Base-by-base conservation (phyloP, 164 flowering plant species). In the Sextonia rubra region DNA sequence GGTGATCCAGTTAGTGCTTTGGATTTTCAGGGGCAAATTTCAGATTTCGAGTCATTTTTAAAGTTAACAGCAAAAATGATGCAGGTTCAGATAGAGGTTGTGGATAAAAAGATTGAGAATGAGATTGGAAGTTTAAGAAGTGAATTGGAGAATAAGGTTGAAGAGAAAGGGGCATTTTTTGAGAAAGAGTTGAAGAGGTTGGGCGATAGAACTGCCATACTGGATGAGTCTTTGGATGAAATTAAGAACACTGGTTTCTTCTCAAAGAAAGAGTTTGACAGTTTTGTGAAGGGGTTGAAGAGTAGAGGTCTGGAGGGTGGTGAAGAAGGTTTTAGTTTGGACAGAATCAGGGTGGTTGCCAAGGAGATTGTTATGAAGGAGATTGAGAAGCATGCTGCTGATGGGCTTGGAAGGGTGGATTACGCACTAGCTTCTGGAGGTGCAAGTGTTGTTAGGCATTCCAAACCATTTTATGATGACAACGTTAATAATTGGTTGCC, bases 351-450 rank as follows among this genome's bases (percentile, higher is more conserved):
- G 73, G 82, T 77, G 0, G 76, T 76, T 74, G 94, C 97, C 0
- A 86, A 87, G 82, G 88, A 86, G 56, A 74, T 89, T 12, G 86
- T 93, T 29, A 81, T 74, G 83, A 90, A 78, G 74, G 98, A 93
- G 79, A 85, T 93, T 69, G 90, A 82, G 78, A 91, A 76, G 77
- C 98, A 91, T 77, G 97, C 91, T 0, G 90, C 97, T 0, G 98
- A 93, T 80, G 97, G 98, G 68, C 86, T 93, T 47, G 97, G 91
- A 8, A 84, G 82, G 78, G 91, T 86, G 26, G 98, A 93, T 69
- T 93, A 90, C 85, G 98, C 98, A 1, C 37, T 90, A 80, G 90
- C 84, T 2, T 73, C 88, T 11, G 86, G 86, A 47, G 98, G 98
- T 26, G 94, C 80, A 0, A 66, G 37, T 69, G 92, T 93, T 22